A percentile compares a stretch with the other conserved stretches of the same genome.
Conservation (phyloP, 139 green algal species). For the Auxenochlorella pyrenoidosa region DNA sequence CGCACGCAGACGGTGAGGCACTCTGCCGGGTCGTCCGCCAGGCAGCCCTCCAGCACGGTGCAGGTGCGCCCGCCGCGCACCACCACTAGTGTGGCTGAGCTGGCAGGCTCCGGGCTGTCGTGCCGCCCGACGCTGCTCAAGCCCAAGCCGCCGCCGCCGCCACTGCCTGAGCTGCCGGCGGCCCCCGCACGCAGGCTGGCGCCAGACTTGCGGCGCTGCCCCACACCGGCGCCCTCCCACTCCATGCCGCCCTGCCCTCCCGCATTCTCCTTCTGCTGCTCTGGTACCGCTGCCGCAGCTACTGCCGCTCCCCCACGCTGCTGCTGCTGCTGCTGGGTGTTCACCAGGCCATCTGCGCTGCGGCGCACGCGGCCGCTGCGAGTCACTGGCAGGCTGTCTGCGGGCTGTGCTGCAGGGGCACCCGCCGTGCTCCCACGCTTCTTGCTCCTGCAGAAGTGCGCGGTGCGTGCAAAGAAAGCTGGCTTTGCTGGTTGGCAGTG, state of each 20-base stretch:
- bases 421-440: not conserved
- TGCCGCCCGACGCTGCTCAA: not conserved
- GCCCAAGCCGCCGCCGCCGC: not conserved
- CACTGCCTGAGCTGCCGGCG: not conserved
- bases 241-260: not conserved
- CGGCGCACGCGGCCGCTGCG: slow-evolving; percentile 4
- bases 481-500: no score
- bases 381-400: not conserved
- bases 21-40: not conserved
- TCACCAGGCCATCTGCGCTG: not conserved
- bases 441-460: not conserved
- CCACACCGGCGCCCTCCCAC: not conserved
- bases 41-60: slow-evolving; percentile 25
- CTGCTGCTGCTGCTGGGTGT: not conserved
- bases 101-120: not conserved
- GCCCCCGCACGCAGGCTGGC: not conserved
- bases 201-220: not conserved
- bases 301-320: not conserved
- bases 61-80: slow-evolving; percentile 11
- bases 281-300: not conserved
- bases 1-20: slow-evolving; percentile 23
- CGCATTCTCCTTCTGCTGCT: not conserved
- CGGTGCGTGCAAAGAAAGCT: no score
- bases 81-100: not conserved
- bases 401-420: not conserved